These are phyloP conservation scores for Chaetomiaceae sp. DNA, from an alignment of 2,329 filamentous ascomycete genomes.

Conservation along the genomic window DNA sequence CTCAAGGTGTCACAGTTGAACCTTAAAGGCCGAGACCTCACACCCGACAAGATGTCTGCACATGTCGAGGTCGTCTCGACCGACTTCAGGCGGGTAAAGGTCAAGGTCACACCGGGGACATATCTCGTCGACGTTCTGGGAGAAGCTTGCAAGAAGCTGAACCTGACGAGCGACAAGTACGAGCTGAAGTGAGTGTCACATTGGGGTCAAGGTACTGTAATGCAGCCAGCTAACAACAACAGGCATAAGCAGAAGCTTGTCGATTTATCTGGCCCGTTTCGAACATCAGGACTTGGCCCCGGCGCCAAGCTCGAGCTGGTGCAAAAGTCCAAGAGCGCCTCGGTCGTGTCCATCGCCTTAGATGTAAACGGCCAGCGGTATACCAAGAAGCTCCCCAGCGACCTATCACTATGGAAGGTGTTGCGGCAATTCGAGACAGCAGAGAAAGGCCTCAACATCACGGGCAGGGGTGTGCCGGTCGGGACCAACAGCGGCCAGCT, in stretches of 20 bases:
- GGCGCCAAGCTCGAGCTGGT: slow-evolving; percentile 93
- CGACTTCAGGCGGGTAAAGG: slow-evolving; percentile 67
- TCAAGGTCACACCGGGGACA: slow-evolving; percentile 80
- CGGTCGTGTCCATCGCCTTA: slow-evolving; percentile 82
- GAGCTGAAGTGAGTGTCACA: slow-evolving; percentile 64
- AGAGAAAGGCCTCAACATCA: slow-evolving; percentile 69
- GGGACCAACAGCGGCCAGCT: slow-evolving; percentile 64
- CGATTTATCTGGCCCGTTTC: slow-evolving; percentile 79
- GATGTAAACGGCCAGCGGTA: slow-evolving; percentile 69
- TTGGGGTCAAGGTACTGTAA: too few species aligned
- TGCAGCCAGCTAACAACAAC: slow-evolving; percentile 6
- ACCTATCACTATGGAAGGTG: slow-evolving; percentile 83
- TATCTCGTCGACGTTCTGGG: slow-evolving; percentile 80
- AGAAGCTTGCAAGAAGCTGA: slow-evolving; percentile 82
- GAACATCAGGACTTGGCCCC: slow-evolving; percentile 73
- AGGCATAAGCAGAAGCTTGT: slow-evolving; percentile 81
- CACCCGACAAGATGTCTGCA: slow-evolving; percentile 62
- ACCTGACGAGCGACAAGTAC: slow-evolving; percentile 67
- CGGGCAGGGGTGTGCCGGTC: slow-evolving; percentile 70
- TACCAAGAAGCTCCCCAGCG: slow-evolving; percentile 81
- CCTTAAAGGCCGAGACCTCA: neutral
- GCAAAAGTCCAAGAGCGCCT: slow-evolving; percentile 77
- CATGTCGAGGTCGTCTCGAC: slow-evolving; percentile 85
- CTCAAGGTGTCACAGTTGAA: neutral
- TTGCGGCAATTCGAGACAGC: slow-evolving; percentile 81